phyloP scores from a whole-genome alignment of 257 asterid species.

The Paraleonurus japonicus region DNA sequence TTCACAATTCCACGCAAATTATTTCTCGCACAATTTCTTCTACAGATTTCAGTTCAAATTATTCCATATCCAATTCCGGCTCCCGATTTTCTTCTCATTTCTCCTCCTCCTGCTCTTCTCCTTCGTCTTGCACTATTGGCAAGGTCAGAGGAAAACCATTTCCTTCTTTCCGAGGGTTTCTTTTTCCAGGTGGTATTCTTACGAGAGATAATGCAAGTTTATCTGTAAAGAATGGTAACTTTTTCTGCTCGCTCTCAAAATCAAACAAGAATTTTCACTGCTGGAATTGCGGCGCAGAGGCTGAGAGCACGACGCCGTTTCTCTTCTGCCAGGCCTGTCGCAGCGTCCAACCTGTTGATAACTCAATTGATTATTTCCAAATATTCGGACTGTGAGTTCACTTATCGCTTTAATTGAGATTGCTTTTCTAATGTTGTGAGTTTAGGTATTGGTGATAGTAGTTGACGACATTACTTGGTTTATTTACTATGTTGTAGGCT shows the following conservation, averaged over 20 bases:
- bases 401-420: background rate
- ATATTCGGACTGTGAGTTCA: constrained; percentile 65
- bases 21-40: constrained; percentile 25
- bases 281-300: constrained; percentile 75
- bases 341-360: constrained; percentile 66
- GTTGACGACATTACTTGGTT: background rate
- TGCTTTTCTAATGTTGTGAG: background rate
- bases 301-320: constrained; percentile 47
- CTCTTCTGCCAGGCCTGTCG: constrained; percentile 75
- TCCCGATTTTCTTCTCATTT: constrained; percentile 21
- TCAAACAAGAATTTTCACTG: constrained; percentile 37
- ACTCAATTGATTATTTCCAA: constrained; percentile 70
- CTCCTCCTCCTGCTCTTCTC: constrained; percentile 5
- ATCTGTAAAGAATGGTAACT: constrained; percentile 4
- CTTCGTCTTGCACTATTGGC: constrained; percentile 18
- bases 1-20: constrained; percentile 22
- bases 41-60: constrained; percentile 19
- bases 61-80: constrained; percentile 11
- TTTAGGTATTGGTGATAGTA: background rate
- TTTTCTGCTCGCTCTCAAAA: constrained; percentile 45
- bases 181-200: constrained; percentile 24
- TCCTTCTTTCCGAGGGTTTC: constrained; percentile 21
- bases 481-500: background rate
- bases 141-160: constrained; percentile 19
- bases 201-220: constrained; percentile 8